Percentiles rank a stretch among this genome's conserved stretches.
These are phyloP conservation scores for Rhododendron vialii DNA, from an alignment of 148 eudicot species.

Conservation along the genomic window DNA sequence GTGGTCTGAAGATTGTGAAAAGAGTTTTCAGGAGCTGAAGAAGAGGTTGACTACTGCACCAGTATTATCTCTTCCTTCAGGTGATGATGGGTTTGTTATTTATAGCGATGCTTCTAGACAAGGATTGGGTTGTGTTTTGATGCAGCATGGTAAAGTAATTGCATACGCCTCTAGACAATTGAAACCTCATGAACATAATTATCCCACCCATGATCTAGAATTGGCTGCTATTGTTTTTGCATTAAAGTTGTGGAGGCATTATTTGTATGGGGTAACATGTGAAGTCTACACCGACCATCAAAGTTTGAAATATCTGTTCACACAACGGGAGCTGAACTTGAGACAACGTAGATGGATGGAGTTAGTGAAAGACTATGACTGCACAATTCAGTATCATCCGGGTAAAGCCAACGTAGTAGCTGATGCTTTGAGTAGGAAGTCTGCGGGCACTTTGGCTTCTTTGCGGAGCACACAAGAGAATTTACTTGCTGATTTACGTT, in stretches of 20 bases:
- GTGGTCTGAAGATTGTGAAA: too few relatives aligned
- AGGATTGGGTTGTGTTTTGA: neutral
- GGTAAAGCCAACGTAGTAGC: neutral
- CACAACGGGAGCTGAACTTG: neutral
- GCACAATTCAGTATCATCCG: neutral
- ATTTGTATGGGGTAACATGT: neutral
- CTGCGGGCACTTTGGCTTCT: neutral
- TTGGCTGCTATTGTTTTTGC: neutral
- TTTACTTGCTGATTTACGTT: too few relatives aligned
- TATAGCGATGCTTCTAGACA: too few relatives aligned
- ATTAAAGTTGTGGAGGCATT: neutral
- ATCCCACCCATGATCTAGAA: neutral
- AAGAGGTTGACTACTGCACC: too few relatives aligned
- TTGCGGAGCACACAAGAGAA: too few relatives aligned
- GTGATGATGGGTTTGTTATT: too few relatives aligned
- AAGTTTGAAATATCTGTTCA: neutral
- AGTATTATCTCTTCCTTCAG: too few relatives aligned
- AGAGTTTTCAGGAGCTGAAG: too few relatives aligned
- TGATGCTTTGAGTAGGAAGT: neutral
- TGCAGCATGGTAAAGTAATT: neutral
- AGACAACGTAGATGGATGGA: neutral
- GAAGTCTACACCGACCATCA: neutral
- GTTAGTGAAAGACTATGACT: neutral
- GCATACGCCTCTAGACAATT: too few relatives aligned
- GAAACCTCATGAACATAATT: too few relatives aligned